A percentile compares a stretch with the other conserved stretches of the same genome.
These are phyloP conservation scores for Lentinula novae-zelandiae DNA, from an alignment of 1,284 basidiomycete genomes.

Conservation along the genomic window DNA sequence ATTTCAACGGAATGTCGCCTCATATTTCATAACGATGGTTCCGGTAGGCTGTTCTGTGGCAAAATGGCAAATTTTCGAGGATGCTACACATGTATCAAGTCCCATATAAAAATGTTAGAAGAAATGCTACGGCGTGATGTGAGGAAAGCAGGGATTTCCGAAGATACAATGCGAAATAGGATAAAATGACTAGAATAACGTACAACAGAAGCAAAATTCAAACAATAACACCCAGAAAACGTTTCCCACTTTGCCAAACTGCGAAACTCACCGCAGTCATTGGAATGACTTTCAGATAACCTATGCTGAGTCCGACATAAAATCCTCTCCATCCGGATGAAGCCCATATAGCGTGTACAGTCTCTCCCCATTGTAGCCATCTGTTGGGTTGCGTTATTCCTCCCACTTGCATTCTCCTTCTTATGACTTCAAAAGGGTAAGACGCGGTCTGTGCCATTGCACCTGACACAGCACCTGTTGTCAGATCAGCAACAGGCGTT, in stretches of 20 bases:
- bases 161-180: constrained; percentile 11
- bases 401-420: constrained; percentile 95
- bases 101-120: background rate
- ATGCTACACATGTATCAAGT: constrained; percentile 6
- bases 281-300: constrained; percentile 95
- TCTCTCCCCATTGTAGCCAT: constrained; percentile 81
- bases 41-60: background rate
- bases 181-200: constrained; percentile 16
- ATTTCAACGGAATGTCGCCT: background rate
- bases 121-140: background rate
- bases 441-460: constrained; percentile 87
- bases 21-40: background rate
- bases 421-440: constrained; percentile 95
- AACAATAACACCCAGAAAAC: constrained; percentile 46
- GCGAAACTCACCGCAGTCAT: constrained; percentile 88
- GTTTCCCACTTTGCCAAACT: constrained; percentile 74
- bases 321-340: constrained; percentile 83
- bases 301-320: constrained; percentile 91
- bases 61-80: background rate
- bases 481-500: constrained; percentile 55
- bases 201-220: constrained; percentile 10
- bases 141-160: background rate
- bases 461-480: constrained; percentile 89
- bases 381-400: constrained; percentile 76
- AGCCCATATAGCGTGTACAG: constrained; percentile 65